Percentiles rank a stretch among this genome's conserved stretches.
These are phyloP conservation scores for Trematosphaeria pertusa DNA, from an alignment of 2,329 filamentous ascomycete species.

Conservation along the genomic window DNA sequence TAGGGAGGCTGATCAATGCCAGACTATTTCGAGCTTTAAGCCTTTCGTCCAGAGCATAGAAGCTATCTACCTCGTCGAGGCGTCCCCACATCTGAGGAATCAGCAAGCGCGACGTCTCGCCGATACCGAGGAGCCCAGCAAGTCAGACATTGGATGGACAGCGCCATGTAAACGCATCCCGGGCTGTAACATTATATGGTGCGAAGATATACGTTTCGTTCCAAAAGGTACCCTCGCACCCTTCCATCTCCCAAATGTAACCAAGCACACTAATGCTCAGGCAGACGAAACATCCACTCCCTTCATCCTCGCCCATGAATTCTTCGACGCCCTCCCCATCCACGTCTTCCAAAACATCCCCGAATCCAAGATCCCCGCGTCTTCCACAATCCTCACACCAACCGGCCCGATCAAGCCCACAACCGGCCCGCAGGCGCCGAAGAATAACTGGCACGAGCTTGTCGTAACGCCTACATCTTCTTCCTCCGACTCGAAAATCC, in stretches of 20 bases:
- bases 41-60: constrained; percentile 78
- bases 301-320: constrained; percentile 96
- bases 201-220: constrained; percentile 85
- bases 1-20: constrained; percentile 22
- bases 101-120: constrained; percentile 85
- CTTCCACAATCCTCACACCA: constrained; percentile 55
- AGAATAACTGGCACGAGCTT: constrained; percentile 53
- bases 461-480: constrained; percentile 49
- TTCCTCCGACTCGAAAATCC: constrained; percentile 50
- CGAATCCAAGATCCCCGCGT: constrained; percentile 45
- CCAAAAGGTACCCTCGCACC: constrained; percentile 63
- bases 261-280: constrained; percentile 21
- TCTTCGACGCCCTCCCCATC: constrained; percentile 97
- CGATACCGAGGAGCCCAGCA: constrained; percentile 70
- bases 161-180: constrained; percentile 77
- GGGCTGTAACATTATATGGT: constrained; percentile 80
- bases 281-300: constrained; percentile 74
- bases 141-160: constrained; percentile 75
- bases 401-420: constrained; percentile 56
- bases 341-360: constrained; percentile 87
- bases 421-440: constrained; percentile 43
- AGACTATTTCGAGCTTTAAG: constrained; percentile 87
- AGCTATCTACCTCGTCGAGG: constrained; percentile 91
- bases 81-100: constrained; percentile 78
- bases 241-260: neutral